Evolutionary conservation across 2,329 filamentous ascomycete species (phyloP).

Genomic region (Rhynchosporium agropyri): DNA sequence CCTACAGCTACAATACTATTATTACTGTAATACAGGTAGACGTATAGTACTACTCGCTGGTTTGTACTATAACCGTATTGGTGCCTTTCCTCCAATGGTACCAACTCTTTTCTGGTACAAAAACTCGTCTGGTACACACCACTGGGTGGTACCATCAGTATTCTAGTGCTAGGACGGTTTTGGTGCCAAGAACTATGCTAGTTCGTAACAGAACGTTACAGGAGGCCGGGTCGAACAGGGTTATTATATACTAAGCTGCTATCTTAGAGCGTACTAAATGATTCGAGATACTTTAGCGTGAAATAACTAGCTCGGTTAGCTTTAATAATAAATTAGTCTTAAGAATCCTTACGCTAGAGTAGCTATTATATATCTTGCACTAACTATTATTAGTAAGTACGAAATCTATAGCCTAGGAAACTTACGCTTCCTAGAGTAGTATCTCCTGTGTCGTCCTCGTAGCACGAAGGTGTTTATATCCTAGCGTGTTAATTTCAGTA

Average conservation of each 20-base stretch:
- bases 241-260: conserved; percentile 33
- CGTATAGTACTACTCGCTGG: too few relatives aligned
- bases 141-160: conserved; percentile 28
- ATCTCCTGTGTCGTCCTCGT: conserved; percentile 25
- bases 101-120: too few relatives aligned
- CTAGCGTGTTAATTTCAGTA: conserved; percentile 26
- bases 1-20: too few relatives aligned
- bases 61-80: too few relatives aligned
- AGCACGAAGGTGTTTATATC: conserved; percentile 31
- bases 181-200: too few relatives aligned
- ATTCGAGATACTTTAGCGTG: conserved; percentile 26
- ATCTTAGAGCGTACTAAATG: conserved; percentile 33
- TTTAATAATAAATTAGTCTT: neutral
- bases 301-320: conserved; percentile 31
- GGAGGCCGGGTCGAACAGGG: conserved; percentile 25
- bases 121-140: too few relatives aligned
- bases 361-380: conserved; percentile 30
- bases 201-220: conserved; percentile 27
- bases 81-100: too few relatives aligned
- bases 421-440: conserved; percentile 35
- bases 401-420: conserved; percentile 6
- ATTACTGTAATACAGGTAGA: too few relatives aligned
- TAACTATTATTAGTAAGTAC: conserved; percentile 22
- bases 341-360: conserved; percentile 28
- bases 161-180: too few relatives aligned